phyloP scores from a whole-genome alignment of 2,329 filamentous ascomycete genomes.

The Macrophomina phaseolina region DNA sequence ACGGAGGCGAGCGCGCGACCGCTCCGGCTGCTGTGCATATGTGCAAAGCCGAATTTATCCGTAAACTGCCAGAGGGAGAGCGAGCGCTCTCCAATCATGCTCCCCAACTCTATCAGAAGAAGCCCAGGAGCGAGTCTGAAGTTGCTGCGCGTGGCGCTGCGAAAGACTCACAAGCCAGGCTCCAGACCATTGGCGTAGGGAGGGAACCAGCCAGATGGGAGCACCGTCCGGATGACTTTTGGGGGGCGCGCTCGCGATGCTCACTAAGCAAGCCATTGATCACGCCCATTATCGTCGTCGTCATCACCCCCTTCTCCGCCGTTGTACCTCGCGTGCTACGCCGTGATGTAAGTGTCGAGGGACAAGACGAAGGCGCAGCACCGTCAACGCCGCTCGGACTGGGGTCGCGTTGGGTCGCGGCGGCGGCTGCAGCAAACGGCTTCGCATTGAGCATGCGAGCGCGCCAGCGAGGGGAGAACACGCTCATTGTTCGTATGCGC shows the following conservation, averaged over 20 bases:
- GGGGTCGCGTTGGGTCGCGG: background rate
- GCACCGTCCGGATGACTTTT: background rate
- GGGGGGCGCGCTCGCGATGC: conserved; percentile 4
- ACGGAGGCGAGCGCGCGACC: conserved; percentile 5
- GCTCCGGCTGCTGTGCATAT: background rate
- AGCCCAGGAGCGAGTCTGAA: background rate
- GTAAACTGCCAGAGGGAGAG: background rate
- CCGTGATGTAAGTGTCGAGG: conserved; percentile 13
- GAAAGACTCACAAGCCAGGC: background rate
- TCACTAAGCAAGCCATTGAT: conserved; percentile 26
- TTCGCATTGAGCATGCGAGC: conserved; percentile 5
- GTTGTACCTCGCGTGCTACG: background rate
- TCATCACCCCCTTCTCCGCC: conserved; percentile 9
- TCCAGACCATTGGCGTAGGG: conserved; percentile 1
- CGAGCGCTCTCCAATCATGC: background rate
- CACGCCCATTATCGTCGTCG: conserved; percentile 14
- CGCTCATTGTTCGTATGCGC: background rate
- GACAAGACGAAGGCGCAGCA: background rate
- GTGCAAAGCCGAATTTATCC: conserved; percentile 5
- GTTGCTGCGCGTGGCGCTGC: background rate
- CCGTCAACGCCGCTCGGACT: background rate
- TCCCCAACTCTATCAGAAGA: background rate
- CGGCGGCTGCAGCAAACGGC: background rate
- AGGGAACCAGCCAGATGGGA: background rate
- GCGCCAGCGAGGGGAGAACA: background rate